Base-by-base conservation (phyloP, 2,329 filamentous ascomycete genomes). In the Botrytis squamosa region DNA sequence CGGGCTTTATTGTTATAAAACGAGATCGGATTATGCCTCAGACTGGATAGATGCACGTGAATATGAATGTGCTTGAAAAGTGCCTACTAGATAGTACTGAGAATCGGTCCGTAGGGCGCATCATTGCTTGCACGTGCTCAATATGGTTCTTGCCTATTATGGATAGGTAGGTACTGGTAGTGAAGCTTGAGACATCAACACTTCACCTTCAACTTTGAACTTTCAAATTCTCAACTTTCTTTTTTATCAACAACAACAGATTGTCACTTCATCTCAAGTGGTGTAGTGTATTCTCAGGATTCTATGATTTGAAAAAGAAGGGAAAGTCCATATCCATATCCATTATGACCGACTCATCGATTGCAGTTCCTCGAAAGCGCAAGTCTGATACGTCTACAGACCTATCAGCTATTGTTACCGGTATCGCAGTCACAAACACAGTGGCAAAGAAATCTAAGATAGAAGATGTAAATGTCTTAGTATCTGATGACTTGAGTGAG, bases 71-170 rank as follows among this genome's bases (percentile, higher is more conserved):
- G 3, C 4, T 25, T 18, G 22, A 63, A n/a, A 25, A 25, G 1
- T n/a, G 9, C 6, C 52, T 29, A 29, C n/a, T 55, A 52, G 12
- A 4, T 55, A 29, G 22, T n/a, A 7, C 10, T 62, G 22, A 36
- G 36, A 14, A 36, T 12, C n/a, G 18, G 9, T 36, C 29, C 10
- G 16, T 4, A 42, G 7, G 40, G 42, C 40, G 33, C n/a, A 16
- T 42, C 16, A 9, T 33, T 65, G n/a, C 40, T 46, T 65, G 63
- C 63, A 65, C 63, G 40, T 65, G 63, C 63, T n/a, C n/a, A 16
- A 9, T 33, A 20, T 44, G 38, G 16, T 36, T 46, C 63, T n/a
- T 65, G n/a, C 40, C 63, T 25, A 33, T 46, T 7, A 25, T 3
- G n/a, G 42, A 46, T 8, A 42, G 40, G 14, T 8, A 42, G 40